Percentiles rank a stretch among this genome's conserved stretches.
phyloP scores from a whole-genome alignment of 306 rosid genomes.

The Inga leiocalycina region DNA sequence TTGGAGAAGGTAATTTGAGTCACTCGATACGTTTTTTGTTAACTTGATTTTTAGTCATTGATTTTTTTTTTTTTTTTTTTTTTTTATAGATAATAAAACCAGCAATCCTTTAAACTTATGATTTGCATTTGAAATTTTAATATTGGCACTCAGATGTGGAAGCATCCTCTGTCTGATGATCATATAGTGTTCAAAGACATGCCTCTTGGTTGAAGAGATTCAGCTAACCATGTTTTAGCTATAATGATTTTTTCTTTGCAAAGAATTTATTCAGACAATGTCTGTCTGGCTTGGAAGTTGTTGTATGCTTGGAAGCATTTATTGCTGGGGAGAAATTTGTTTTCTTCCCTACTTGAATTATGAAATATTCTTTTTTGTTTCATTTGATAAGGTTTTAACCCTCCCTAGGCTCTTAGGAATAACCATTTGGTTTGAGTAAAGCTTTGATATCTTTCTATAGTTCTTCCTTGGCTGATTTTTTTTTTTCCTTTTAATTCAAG shows the following conservation, averaged over 20 bases:
- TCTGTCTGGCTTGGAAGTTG: not conserved
- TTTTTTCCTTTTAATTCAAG: not conserved
- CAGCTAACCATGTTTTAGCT: not conserved
- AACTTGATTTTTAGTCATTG: not conserved
- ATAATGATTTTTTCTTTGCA: not conserved
- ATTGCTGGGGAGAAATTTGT: not conserved
- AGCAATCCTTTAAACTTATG: not conserved
- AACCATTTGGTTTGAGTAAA: not conserved
- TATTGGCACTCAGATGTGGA: not conserved
- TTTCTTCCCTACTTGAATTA: not conserved
- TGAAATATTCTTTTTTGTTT: not conserved
- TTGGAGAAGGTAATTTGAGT: conserved; percentile 63
- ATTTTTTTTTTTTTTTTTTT: not conserved
- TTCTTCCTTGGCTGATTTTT: not conserved
- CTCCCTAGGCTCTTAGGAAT: not conserved
- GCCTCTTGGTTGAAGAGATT: conserved; percentile 1
- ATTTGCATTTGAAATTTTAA: not conserved
- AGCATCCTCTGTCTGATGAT: not conserved
- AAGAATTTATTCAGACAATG: not conserved
- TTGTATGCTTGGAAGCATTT: not conserved
- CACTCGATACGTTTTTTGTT: not conserved
- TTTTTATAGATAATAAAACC: not conserved
- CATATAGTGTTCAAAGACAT: not conserved
- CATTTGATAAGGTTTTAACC: not conserved
- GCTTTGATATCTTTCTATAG: not conserved